Conservation (phyloP, 2,329 filamentous ascomycete genomes). For the Trichoderma hamatum region DNA sequence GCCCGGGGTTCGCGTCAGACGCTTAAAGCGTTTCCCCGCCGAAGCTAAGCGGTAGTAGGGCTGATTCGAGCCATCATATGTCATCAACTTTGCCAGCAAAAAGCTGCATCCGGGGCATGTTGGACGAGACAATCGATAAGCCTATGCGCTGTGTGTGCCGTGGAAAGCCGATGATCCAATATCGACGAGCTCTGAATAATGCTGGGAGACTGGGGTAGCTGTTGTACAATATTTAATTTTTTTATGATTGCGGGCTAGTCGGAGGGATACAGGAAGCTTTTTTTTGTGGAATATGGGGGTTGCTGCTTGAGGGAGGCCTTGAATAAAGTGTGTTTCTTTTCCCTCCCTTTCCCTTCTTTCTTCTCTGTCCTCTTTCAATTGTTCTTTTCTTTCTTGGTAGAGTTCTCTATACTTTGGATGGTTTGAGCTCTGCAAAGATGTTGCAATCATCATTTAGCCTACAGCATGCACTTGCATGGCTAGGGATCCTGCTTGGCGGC, state of each 20-base stretch:
- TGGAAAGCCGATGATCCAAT: slow-evolving; percentile 26
- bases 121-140: slow-evolving; percentile 18
- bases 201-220: background rate
- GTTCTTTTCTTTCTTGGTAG: background rate
- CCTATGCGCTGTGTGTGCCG: slow-evolving; percentile 23
- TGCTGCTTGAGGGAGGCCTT: background rate
- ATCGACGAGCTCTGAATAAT: background rate
- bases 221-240: background rate
- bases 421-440: slow-evolving; percentile 21
- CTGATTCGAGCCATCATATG: slow-evolving; percentile 22
- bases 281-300: background rate
- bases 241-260: background rate
- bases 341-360: background rate
- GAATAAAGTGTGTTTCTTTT: background rate
- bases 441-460: slow-evolving; percentile 34
- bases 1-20: slow-evolving; percentile 4
- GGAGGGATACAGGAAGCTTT: background rate
- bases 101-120: background rate
- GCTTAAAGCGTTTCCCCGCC: slow-evolving; percentile 11
- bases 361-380: slow-evolving; percentile 7
- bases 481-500: slow-evolving; percentile 47
- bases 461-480: slow-evolving; percentile 34
- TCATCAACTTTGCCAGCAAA: slow-evolving; percentile 10
- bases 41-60: slow-evolving; percentile 24
- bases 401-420: background rate